phyloP scores from a whole-genome alignment of 768 basidiomycete species.

The Tricholoma sp. region DNA sequence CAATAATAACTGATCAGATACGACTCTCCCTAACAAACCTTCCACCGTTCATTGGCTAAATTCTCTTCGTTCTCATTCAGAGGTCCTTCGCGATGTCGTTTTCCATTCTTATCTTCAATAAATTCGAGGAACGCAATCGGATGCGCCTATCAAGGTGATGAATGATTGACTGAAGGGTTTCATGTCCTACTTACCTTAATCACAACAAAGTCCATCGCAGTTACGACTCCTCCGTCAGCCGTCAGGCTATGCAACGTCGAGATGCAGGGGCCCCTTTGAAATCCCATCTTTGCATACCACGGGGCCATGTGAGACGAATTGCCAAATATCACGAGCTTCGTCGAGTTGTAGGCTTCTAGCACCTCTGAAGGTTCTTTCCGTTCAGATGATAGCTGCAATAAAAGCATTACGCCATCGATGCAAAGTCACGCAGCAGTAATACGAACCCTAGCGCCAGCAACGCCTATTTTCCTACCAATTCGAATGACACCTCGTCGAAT shows the following conservation, averaged over 20 bases:
- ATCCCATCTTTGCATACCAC: conserved; percentile 89
- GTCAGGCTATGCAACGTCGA: conserved; percentile 77
- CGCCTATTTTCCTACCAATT: conserved; percentile 78
- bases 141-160: conserved; percentile 42
- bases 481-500: conserved; percentile 58
- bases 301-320: conserved; percentile 84
- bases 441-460: conserved; percentile 76
- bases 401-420: not conserved
- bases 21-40: conserved; percentile 37
- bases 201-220: conserved; percentile 71
- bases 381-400: conserved; percentile 56
- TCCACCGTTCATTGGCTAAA: conserved; percentile 59
- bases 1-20: not conserved
- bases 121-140: conserved; percentile 82
- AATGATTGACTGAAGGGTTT: not conserved
- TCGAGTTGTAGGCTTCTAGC: conserved; percentile 71
- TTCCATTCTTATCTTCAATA: conserved; percentile 41
- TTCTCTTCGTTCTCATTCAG: conserved; percentile 68
- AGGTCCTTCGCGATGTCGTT: conserved; percentile 52
- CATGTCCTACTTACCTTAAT: conserved; percentile 42
- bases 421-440: not conserved
- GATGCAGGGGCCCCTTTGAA: conserved; percentile 58
- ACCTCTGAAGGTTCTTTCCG: conserved; percentile 77
- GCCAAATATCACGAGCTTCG: conserved; percentile 63
- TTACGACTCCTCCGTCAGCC: conserved; percentile 73